A percentile compares a stretch with the other conserved stretches of the same genome.
Evolutionary conservation across 202 grass and related monocot species (phyloP).

Genomic region (Setaria italica): DNA sequence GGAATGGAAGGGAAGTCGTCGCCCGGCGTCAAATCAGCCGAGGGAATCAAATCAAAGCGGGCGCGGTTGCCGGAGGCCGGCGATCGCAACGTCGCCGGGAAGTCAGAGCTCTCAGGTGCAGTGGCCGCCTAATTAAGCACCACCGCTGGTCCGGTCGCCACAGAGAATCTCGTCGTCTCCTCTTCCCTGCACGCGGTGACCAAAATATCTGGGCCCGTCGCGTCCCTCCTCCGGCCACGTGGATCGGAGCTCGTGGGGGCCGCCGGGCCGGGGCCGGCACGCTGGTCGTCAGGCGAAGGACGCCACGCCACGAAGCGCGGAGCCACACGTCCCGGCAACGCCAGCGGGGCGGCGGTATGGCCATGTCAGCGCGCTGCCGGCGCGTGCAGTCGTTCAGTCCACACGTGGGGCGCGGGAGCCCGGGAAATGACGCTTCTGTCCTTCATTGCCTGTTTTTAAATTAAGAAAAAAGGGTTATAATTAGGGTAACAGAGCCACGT

Average conservation of each 20-base stretch:
- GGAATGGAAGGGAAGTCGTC: background rate
- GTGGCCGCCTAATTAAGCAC: background rate
- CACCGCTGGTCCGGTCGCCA: background rate
- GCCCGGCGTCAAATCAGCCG: background rate
- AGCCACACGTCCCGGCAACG: background rate
- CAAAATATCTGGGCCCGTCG: background rate
- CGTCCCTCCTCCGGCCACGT: background rate
- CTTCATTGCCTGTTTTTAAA: too few relatives aligned
- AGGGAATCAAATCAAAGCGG: background rate
- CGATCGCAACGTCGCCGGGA: background rate
- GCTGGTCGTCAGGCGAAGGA: background rate
- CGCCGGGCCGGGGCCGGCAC: too few relatives aligned
- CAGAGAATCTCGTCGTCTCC: slow-evolving; percentile 6
- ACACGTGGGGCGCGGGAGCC: background rate
- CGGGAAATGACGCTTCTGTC: background rate
- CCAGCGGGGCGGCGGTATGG: background rate
- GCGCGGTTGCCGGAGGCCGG: slow-evolving; percentile 1
- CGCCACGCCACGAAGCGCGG: background rate
- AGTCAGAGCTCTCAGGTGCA: too few relatives aligned
- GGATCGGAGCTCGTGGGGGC: too few relatives aligned
- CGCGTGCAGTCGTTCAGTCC: background rate
- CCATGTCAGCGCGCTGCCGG: slow-evolving; percentile 20
- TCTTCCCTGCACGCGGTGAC: background rate
- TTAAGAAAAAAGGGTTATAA: background rate
- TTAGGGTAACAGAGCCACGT: too few relatives aligned